Conservation (phyloP, 2,329 filamentous ascomycete species). For the Fusarium nodosum region DNA sequence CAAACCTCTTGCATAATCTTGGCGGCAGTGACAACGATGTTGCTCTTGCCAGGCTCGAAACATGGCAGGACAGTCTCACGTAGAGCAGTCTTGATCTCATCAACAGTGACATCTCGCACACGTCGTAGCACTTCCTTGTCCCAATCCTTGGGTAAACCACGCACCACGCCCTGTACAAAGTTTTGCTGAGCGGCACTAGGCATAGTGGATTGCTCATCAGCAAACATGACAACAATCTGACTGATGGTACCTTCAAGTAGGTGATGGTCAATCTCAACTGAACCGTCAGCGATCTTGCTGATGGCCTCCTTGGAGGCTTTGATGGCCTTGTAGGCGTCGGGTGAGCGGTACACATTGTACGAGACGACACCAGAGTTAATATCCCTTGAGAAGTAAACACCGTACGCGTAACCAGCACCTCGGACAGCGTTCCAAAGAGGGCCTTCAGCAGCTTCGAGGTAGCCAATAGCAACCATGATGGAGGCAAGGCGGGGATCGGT, state of each 20-base stretch:
- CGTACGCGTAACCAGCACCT: constrained; percentile 93
- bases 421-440: constrained; percentile 95
- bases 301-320: constrained; percentile 81
- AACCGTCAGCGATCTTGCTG: constrained; percentile 78
- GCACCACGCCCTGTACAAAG: constrained; percentile 85
- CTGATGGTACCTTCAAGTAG: constrained; percentile 92
- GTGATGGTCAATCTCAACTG: constrained; percentile 79
- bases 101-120: constrained; percentile 80
- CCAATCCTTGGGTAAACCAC: constrained; percentile 81
- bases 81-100: constrained; percentile 82
- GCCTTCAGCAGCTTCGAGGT: constrained; percentile 93
- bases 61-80: constrained; percentile 81
- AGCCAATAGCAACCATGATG: constrained; percentile 88
- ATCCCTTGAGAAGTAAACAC: constrained; percentile 82
- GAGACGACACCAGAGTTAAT: constrained; percentile 84
- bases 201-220: constrained; percentile 90
- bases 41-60: constrained; percentile 84
- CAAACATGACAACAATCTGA: constrained; percentile 86
- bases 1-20: constrained; percentile 86
- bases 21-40: constrained; percentile 90
- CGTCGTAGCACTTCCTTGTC: constrained; percentile 80
- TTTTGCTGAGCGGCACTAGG: constrained; percentile 83
- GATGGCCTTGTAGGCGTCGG: constrained; percentile 90
- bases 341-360: constrained; percentile 90
- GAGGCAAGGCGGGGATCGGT: constrained; percentile 83